These are phyloP conservation scores for Colletotrichum melonis DNA, from an alignment of 2,329 filamentous ascomycete genomes.

Conservation along the genomic window DNA sequence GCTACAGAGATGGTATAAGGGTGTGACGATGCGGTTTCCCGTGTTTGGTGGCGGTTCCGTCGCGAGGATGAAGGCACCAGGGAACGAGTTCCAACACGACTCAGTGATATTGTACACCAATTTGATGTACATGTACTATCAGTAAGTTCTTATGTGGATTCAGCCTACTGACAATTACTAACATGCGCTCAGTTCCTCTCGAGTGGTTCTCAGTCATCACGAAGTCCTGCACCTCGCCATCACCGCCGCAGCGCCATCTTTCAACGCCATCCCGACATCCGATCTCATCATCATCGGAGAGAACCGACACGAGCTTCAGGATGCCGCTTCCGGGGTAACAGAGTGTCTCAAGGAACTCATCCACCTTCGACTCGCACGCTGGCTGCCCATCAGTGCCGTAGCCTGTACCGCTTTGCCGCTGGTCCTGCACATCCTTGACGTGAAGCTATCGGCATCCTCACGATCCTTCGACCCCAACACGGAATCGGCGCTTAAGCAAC, in stretches of 20 bases:
- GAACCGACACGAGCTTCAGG: conserved; percentile 55
- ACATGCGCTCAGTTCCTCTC: conserved; percentile 49
- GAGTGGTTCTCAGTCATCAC: conserved; percentile 58
- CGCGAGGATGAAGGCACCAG: conserved; percentile 40
- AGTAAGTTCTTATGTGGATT: conserved; percentile 47
- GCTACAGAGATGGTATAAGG: conserved; percentile 53
- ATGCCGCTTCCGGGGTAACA: conserved; percentile 56
- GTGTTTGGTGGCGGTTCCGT: conserved; percentile 48
- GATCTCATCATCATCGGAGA: conserved; percentile 52
- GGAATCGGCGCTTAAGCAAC: conserved; percentile 53
- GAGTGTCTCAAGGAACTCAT: conserved; percentile 60
- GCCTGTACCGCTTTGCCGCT: conserved; percentile 48
- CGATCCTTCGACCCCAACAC: conserved; percentile 43
- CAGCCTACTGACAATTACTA: not conserved
- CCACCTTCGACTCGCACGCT: conserved; percentile 55
- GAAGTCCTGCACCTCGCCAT: conserved; percentile 58
- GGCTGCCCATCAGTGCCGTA: conserved; percentile 58
- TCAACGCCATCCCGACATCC: conserved; percentile 43
- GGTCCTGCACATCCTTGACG: conserved; percentile 47
- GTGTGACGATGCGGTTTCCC: conserved; percentile 50
- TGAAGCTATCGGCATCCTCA: conserved; percentile 44
- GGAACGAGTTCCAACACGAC: conserved; percentile 50
- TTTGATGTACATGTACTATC: conserved; percentile 63
- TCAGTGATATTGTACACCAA: conserved; percentile 58
- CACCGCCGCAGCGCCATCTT: conserved; percentile 47